Base-by-base conservation (phyloP, 345 rosid species). In the Citrus medica region DNA sequence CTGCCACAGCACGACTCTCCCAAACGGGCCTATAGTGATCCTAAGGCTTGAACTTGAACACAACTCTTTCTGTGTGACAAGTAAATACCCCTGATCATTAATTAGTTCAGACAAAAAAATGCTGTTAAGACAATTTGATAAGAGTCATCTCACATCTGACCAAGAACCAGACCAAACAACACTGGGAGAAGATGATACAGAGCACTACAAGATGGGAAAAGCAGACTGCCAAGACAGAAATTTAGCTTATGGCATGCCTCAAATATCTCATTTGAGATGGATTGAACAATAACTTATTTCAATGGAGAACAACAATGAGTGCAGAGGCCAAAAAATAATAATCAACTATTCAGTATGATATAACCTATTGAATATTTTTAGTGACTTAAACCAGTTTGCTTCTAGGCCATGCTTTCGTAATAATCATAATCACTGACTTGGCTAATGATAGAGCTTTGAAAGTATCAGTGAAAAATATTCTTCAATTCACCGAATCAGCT, bases 331-430 rank as follows among this genome's bases (percentile, higher is more conserved):
- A 32, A 55, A 32, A 33, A 37, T 40, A 32, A 27, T 61, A 25
- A 67, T 24, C 14, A 64, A n/a, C 63, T 72, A 21, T 56, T 64
- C 60, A 30, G 60, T 14, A 67, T 37, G 59, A 24, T 42, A 38
- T 5, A 30, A 60, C 21, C 51, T 27, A n/a, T 33, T 17, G 58
- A 66, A 32, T 5, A 10, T 67, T 25, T 51, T 27, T 25, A 48
- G 62, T 27, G 27, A 24, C 28, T 37, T 2, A 10, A 76, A 64
- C 19, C 28, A 51, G 65, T 71, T 70, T 55, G 32, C 65, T 74
- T 68, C 58, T 25, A 72, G 19, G 7, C 53, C 40, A 9, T 74
- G 67, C 73, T 77, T 69, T 58, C 42, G 8, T 71, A 74, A 59
- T 28, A 68, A 76, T 63, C 56, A 38, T 35, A 65, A 56, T 46